A percentile compares a stretch with the other conserved stretches of the same genome.
Evolutionary conservation across 2,329 filamentous ascomycete species (phyloP).

Genomic region (Furcasterigmium furcatum): DNA sequence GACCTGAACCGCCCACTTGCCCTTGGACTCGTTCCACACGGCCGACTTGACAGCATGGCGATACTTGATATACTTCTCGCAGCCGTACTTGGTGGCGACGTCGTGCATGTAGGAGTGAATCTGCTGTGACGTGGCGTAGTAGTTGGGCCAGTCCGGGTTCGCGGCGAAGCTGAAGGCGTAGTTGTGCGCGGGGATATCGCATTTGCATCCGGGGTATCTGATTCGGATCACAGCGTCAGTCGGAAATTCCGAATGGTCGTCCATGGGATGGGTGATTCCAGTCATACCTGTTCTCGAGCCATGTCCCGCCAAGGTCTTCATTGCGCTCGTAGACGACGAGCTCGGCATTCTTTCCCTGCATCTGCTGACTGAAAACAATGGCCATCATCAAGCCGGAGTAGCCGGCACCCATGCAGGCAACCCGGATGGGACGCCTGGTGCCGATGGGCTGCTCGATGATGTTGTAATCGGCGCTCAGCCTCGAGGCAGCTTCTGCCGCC

Average conservation of each 20-base stretch:
- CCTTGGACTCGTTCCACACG: slow-evolving; percentile 37
- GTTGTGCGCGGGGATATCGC: background rate
- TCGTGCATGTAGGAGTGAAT: slow-evolving; percentile 27
- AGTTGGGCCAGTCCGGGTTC: slow-evolving; percentile 24
- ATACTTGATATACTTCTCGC: slow-evolving; percentile 39
- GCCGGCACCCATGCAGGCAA: slow-evolving; percentile 24
- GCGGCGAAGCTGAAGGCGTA: slow-evolving; percentile 17
- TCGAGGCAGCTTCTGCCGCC: too few species aligned
- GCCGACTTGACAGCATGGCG: slow-evolving; percentile 37
- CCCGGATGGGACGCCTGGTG: too few species aligned
- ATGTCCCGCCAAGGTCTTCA: slow-evolving; percentile 20
- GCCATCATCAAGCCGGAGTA: slow-evolving; percentile 21
- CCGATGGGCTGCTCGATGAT: too few species aligned
- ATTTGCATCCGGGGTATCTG: slow-evolving; percentile 16
- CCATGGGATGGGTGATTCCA: too few species aligned
- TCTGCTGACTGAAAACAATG: slow-evolving; percentile 24
- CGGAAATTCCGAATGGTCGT: too few species aligned
- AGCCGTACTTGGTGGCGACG: slow-evolving; percentile 24
- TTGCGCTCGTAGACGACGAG: slow-evolving; percentile 30
- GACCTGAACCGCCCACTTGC: slow-evolving; percentile 29
- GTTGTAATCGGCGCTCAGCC: too few species aligned
- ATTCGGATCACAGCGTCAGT: too few species aligned
- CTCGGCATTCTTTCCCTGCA: slow-evolving; percentile 14
- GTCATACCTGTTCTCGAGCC: slow-evolving; percentile 14
- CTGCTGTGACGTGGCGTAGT: slow-evolving; percentile 20